Evolutionary conservation across 257 asterid genomes (phyloP), one percentile per base, ranked within the genome.

Genomic region (Verbena officinalis): DNA sequence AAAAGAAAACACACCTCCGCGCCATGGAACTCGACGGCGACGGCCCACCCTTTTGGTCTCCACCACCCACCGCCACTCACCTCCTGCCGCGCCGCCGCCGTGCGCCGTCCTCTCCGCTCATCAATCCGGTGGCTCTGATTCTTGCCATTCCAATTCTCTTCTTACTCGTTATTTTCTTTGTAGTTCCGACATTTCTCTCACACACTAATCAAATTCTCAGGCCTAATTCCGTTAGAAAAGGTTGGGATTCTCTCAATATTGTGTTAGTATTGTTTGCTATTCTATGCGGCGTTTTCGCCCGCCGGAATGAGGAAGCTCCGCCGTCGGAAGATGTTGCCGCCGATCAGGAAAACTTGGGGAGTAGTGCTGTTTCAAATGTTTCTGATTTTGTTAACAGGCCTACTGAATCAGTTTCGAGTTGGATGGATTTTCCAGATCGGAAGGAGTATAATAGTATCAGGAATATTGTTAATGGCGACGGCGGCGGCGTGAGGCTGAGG

Each of bases 201-300:
- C 93, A 81, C 17, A 67, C 88, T 1, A 67, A 46, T 4, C 89
- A 88, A 31, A 51, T 85, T 39, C 82, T 84, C 19, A 80, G 85
- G 45, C 95, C 92, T 45, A 73, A 72, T 62, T 82, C 98, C 0
- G 95, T 88, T 11, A 86, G 78, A 60, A 86, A 80, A 48, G 80
- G 96, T 39, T 89, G 94, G 95, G 96, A 89, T 61, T 84, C 94
- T 0, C 49, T 88, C 42, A 84, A 83, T 58, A 50, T 91, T 4
- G 62, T 86, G 17, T 46, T 91, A 13, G 92, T 91, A 0, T 52
- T 91, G 16, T 86, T 89, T 22, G 96, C 96, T 4, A 69, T 91
- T 68, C 80, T 91, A 10, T 89, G 89, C 64, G 96, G 98, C n/a
- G 73, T 89, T 64, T 91, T 89, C 11, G 84, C 91, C 6, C 73